phyloP scores from a whole-genome alignment of 2,329 filamentous ascomycete genomes.

The Colletotrichum endophyticum region DNA sequence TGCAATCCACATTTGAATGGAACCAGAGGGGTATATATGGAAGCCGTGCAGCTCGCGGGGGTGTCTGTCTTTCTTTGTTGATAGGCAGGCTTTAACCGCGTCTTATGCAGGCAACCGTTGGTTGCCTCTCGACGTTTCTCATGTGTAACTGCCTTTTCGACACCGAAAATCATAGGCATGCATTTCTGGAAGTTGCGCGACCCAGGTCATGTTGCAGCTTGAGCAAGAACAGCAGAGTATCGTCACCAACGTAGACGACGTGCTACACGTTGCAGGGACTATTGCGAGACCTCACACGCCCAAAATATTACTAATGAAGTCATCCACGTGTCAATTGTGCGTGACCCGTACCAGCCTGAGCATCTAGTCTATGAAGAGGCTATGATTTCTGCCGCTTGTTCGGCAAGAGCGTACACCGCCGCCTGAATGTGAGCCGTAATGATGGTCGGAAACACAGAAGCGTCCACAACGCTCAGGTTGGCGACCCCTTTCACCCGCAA shows the following conservation, averaged over 20 bases:
- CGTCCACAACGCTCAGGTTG: slow-evolving; percentile 41
- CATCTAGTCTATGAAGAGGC: background rate
- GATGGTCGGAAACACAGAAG: slow-evolving; percentile 37
- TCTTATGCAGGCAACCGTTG: background rate
- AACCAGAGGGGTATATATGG: background rate
- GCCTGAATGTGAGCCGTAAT: background rate
- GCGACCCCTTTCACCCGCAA: slow-evolving; percentile 39
- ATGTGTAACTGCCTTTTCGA: background rate
- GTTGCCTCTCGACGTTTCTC: background rate
- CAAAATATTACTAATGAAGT: background rate
- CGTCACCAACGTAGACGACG: background rate
- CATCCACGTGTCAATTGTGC: background rate
- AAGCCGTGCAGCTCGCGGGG: background rate
- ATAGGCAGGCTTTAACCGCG: background rate
- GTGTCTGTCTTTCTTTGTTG: background rate
- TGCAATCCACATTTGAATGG: background rate
- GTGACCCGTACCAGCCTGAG: rapidly evolving
- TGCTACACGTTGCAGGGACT: too few species aligned
- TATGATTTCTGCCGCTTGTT: background rate
- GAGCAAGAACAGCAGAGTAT: background rate
- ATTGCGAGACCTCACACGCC: background rate
- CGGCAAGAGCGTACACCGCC: background rate
- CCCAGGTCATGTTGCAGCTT: background rate
- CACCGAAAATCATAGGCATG: background rate
- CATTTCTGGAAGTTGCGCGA: background rate